phyloP scores from a whole-genome alignment of 2,329 filamentous ascomycete species.

The Sporothrix pallida region DNA sequence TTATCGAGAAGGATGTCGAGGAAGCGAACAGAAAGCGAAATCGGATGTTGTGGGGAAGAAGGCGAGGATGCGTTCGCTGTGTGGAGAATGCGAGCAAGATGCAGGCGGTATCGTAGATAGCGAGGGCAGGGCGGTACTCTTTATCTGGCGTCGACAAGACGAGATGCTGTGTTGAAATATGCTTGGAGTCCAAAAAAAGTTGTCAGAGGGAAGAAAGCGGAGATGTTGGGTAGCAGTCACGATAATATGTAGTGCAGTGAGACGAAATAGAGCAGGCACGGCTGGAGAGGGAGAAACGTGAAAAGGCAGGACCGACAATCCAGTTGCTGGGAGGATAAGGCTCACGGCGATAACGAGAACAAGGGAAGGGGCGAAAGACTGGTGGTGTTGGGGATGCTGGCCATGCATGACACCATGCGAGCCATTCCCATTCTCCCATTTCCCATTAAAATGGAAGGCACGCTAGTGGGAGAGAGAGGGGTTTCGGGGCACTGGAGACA shows the following conservation, averaged over 20 bases:
- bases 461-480: neutral
- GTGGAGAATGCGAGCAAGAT: neutral
- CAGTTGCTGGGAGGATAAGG: conserved; percentile 3
- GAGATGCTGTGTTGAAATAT: neutral
- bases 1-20: neutral
- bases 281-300: neutral
- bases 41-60: conserved; percentile 22
- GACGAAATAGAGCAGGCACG: neutral
- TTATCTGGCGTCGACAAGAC: neutral
- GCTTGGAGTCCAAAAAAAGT: conserved; percentile 1
- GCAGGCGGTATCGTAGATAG: neutral
- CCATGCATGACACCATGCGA: neutral
- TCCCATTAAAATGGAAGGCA: neutral
- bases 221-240: neutral
- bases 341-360: conserved; percentile 21
- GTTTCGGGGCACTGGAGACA: conserved; percentile 1
- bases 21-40: neutral
- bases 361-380: conserved; percentile 6
- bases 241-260: neutral
- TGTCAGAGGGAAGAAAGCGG: neutral
- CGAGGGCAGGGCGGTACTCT: neutral
- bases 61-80: neutral
- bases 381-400: neutral
- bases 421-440: neutral
- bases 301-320: neutral